phyloP scores from a whole-genome alignment of 23 red algal genomes.

The Gracilaria gracilis region DNA sequence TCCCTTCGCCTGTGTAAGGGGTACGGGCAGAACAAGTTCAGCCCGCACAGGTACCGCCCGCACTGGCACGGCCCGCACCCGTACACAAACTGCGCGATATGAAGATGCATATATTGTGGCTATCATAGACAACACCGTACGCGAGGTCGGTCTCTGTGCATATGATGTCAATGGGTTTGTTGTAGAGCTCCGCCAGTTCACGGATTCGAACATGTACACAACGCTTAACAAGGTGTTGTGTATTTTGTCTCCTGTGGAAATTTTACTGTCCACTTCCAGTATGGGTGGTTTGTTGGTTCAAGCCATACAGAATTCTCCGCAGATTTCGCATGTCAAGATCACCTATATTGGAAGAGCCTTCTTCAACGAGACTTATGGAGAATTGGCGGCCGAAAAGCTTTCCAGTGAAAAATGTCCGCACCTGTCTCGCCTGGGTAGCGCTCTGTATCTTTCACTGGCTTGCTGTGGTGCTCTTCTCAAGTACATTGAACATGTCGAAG shows the following conservation, averaged over 20 bases:
- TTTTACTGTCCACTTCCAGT: conserved; percentile 64
- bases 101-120: conserved; percentile 79
- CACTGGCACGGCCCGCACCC: conserved; percentile 45
- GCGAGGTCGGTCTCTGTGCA: conserved; percentile 83
- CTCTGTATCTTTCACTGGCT: conserved; percentile 84
- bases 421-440: conserved; percentile 34
- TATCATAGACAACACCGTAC: conserved; percentile 82
- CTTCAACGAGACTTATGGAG: conserved; percentile 86
- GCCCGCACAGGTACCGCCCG: conserved; percentile 55
- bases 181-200: conserved; percentile 84
- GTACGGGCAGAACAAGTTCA: neutral
- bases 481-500: conserved; percentile 83
- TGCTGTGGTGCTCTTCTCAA: conserved; percentile 79
- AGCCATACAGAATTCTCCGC: conserved; percentile 59
- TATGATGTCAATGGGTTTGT: conserved; percentile 83
- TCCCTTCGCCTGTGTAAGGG: neutral
- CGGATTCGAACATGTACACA: conserved; percentile 80
- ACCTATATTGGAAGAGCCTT: conserved; percentile 68
- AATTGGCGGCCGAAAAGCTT: conserved; percentile 67
- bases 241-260: conserved; percentile 78
- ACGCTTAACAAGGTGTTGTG: conserved; percentile 66
- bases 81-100: conserved; percentile 37
- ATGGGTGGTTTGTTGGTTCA: conserved; percentile 57
- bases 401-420: conserved; percentile 56
- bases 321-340: conserved; percentile 59